phyloP scores from a whole-genome alignment of 169 alveolate species.

The Perkinsus chesapeaki region DNA sequence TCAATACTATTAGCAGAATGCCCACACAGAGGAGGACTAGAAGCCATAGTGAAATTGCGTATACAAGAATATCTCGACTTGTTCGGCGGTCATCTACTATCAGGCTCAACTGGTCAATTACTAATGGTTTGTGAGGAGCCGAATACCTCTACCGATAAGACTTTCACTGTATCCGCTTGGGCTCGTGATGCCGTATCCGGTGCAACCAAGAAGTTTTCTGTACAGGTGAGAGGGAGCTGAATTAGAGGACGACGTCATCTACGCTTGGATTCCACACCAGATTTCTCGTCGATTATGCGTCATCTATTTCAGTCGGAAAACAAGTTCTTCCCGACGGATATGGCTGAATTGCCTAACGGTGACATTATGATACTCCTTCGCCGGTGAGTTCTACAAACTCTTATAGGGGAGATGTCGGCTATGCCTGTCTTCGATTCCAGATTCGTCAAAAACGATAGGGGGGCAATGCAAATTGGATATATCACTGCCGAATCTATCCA shows the following conservation, averaged over 20 bases:
- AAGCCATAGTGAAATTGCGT: neutral
- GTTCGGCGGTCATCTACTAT: neutral
- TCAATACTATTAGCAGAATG: neutral
- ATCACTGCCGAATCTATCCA: too few relatives aligned
- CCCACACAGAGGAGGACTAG: neutral
- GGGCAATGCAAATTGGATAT: too few relatives aligned
- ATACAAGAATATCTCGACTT: neutral
- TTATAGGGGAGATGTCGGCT: too few relatives aligned
- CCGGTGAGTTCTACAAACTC: neutral
- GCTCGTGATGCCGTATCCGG: neutral
- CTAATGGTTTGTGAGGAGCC: neutral
- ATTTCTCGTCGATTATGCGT: neutral
- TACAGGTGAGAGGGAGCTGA: neutral
- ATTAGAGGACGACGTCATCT: neutral
- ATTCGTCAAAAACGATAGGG: too few relatives aligned
- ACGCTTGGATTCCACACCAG: neutral
- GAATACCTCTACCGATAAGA: neutral
- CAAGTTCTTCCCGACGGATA: neutral
- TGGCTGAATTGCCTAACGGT: neutral
- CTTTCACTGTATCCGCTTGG: neutral
- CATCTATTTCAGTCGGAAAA: neutral
- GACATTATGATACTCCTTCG: neutral
- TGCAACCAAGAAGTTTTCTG: neutral
- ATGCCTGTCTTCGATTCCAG: too few relatives aligned
- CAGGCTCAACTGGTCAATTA: neutral